Percentiles rank a stretch among this genome's conserved stretches.
These are phyloP conservation scores for Pseudocercospora cruenta DNA, from an alignment of 2,329 filamentous ascomycete species.

Conservation along the genomic window DNA sequence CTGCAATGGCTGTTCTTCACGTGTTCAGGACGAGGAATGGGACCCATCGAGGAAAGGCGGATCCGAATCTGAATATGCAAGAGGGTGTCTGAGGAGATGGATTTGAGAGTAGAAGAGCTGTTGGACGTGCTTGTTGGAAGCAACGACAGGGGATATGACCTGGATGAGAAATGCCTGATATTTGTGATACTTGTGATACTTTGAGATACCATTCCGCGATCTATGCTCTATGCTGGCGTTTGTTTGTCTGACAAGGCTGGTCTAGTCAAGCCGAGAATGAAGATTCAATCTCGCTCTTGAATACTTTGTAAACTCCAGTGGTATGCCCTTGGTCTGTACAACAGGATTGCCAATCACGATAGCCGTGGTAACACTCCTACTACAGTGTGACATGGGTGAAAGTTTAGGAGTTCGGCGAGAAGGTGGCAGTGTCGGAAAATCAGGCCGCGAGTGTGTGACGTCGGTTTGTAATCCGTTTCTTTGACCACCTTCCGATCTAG, in stretches of 20 bases:
- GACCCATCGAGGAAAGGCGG: conserved; percentile 26
- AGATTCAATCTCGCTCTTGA: neutral
- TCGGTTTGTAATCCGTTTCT: neutral
- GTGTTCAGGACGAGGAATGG: conserved; percentile 45
- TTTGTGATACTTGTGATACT: neutral
- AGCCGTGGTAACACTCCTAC: neutral
- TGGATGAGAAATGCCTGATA: neutral
- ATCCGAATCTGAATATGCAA: conserved; percentile 42
- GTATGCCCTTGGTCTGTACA: neutral
- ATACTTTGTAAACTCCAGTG: neutral
- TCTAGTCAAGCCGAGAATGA: neutral
- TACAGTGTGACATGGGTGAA: neutral
- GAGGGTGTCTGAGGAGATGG: no score
- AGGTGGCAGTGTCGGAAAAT: neutral
- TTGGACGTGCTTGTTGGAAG: neutral
- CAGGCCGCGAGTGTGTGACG: neutral
- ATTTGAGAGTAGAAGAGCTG: no score
- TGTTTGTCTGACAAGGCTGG: neutral
- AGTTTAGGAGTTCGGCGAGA: neutral
- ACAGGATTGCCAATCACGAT: neutral
- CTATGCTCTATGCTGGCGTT: neutral
- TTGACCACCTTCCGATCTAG: neutral
- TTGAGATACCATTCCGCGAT: conserved; percentile 3
- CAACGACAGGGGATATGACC: neutral
- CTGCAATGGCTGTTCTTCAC: conserved; percentile 53